Evolutionary conservation across 257 asterid genomes (phyloP).

Genomic region (Solanum raphanifolium): DNA sequence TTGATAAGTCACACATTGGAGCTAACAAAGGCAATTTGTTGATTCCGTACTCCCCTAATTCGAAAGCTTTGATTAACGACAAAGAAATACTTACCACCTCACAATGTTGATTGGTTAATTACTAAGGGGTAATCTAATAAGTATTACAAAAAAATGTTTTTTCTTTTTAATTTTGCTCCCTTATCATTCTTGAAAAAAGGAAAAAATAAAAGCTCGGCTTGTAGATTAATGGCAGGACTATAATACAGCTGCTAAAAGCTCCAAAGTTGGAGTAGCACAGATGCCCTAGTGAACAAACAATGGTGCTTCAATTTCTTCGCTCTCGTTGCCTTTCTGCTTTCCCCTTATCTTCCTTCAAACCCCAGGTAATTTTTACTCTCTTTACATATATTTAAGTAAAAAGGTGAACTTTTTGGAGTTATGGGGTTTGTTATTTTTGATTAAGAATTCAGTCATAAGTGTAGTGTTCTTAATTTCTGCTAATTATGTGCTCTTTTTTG

Average conservation of each 20-base stretch:
- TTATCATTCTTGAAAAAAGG: not conserved
- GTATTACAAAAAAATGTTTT: not conserved
- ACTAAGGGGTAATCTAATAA: not conserved
- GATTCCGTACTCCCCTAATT: not conserved
- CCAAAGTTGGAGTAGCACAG: not conserved
- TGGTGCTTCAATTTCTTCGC: constrained; percentile 23
- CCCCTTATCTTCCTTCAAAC: constrained; percentile 9
- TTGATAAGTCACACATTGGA: accelerated
- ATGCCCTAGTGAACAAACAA: not conserved
- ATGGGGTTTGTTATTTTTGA: not conserved
- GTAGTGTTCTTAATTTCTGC: not conserved
- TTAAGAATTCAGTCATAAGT: not conserved
- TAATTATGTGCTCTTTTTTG: not conserved
- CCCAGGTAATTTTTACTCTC: constrained; percentile 21
- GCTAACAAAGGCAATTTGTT: accelerated
- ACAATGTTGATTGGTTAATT: no score
- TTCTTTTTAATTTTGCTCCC: not conserved
- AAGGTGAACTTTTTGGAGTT: not conserved
- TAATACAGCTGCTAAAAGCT: not conserved
- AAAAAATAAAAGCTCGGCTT: not conserved
- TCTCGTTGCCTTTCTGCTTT: constrained; percentile 17
- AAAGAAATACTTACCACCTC: not conserved
- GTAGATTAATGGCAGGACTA: not conserved
- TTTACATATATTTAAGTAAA: not conserved
- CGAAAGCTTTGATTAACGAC: no score